Base-by-base conservation (phyloP, 2,329 filamentous ascomycete species). In the Sporothrix brasiliensis region DNA sequence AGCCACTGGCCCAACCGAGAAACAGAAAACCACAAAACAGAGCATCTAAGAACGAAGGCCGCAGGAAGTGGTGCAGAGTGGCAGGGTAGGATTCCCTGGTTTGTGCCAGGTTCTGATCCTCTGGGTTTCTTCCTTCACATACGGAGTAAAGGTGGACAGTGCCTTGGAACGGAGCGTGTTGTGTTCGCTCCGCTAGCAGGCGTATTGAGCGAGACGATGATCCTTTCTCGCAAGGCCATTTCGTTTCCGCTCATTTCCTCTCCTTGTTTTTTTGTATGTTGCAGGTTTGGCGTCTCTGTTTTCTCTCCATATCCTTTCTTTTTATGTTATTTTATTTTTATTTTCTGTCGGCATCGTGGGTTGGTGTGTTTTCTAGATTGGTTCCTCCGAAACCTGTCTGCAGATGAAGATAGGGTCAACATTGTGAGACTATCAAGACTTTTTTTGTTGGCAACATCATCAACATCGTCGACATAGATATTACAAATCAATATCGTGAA, bases 181-280 rank as follows among this genome's bases (percentile, higher is more conserved):
- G n/a, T 60, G 19, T 24, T 50, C 27, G 39, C 10, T 27, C 60
- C 34, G 39, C 13, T 21, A 30, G n/a, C 16, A 34, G 34, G 34
- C 60, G 60, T 65, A 11, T 49, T 49, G 39, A 19, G 52, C 19
- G 27, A 50, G 56, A 61, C 54, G 56, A 61, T 39, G 56, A 61
- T 61, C 56, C 56, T 39, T 39, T 39, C n/a, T 6, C 58, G 56
- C 24, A 10, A 34, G 24, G 13, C 27, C 34, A 52, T 53, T 52
- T 41, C 30, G 14, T 41, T 39, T 41, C 39, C 24, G 34, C 34
- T 34, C 21, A n/a, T 67, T 52, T 9, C 24, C 10, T 52, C 27
- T 49, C 21, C n/a, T 14, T 44, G n/a, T 27, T 53, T 27, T 27
- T 50, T 16, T n/a, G 14, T 54, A 2, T 54, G 13, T 24, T 52